A percentile compares a stretch with the other conserved stretches of the same genome.
Evolutionary conservation across 192 early-diverging fungal genomes (phyloP).

Genomic region (Chytriomyces sp.): DNA sequence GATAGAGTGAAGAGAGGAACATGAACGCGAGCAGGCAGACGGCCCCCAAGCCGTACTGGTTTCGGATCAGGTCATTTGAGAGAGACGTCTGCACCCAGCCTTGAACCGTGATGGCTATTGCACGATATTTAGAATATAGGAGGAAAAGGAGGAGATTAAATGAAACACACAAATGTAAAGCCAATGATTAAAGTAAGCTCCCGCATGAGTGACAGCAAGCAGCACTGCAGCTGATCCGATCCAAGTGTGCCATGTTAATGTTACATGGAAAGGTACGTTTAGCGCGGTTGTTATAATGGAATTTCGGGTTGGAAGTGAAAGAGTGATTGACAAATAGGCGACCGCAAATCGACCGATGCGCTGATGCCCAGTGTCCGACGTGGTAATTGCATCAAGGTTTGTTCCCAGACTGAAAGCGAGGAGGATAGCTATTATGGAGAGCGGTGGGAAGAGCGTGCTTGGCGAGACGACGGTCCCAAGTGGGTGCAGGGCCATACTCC

Average conservation of each 20-base stretch:
- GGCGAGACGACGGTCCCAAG: background rate
- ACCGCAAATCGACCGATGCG: background rate
- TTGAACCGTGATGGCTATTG: no score
- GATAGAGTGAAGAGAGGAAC: slow-evolving; percentile 50
- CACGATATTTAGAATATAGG: no score
- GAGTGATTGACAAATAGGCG: background rate
- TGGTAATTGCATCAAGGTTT: background rate
- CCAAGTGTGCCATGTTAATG: slow-evolving; percentile 13
- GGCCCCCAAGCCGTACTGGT: slow-evolving; percentile 48
- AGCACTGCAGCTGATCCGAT: background rate
- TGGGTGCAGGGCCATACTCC: background rate
- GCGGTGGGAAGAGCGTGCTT: background rate
- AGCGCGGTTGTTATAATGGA: background rate
- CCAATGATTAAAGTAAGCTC: slow-evolving; percentile 1
- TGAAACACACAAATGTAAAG: background rate
- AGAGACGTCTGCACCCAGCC: background rate
- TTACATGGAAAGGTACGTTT: background rate
- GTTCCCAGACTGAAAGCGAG: background rate
- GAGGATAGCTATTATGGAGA: background rate
- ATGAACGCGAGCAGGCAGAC: slow-evolving; percentile 51
- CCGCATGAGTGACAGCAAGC: background rate
- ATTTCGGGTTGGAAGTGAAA: background rate
- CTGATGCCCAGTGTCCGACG: slow-evolving; percentile 17
- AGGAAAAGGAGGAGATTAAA: no score
- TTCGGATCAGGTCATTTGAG: background rate